phyloP scores from a whole-genome alignment of 2,329 filamentous ascomycete species.

The Aspergillus carbonarius region DNA sequence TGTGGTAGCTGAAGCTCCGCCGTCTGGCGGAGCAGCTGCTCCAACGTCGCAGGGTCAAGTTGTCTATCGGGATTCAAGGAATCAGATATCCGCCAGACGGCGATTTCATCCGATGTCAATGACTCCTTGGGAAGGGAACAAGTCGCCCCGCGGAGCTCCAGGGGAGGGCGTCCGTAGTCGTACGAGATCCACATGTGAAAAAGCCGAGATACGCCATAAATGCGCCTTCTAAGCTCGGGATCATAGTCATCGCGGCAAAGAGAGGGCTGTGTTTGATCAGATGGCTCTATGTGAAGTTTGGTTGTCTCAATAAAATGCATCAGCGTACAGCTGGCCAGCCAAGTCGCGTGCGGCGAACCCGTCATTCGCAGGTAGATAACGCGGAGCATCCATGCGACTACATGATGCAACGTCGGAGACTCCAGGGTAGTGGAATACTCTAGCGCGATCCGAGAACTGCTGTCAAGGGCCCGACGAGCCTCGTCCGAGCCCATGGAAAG shows the following conservation, averaged over 20 bases:
- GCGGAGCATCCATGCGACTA: conserved; percentile 46
- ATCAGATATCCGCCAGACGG: neutral
- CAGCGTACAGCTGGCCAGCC: conserved; percentile 54
- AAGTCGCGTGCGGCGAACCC: conserved; percentile 50
- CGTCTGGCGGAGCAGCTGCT: neutral
- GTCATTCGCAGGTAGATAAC: conserved; percentile 50
- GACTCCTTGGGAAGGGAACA: neutral
- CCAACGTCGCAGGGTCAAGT: neutral
- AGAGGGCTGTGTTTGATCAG: neutral
- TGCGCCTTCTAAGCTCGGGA: conserved; percentile 5
- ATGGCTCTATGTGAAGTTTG: conserved; percentile 9
- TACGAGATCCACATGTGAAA: conserved; percentile 18
- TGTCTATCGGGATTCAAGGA: neutral
- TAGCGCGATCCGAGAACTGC: neutral
- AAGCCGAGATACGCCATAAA: conserved; percentile 13
- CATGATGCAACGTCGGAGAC: conserved; percentile 7
- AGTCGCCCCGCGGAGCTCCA: conserved; percentile 2
- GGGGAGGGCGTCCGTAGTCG: conserved; percentile 9
- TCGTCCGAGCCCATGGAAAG: neutral
- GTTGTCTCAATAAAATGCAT: conserved; percentile 57
- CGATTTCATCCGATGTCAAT: neutral
- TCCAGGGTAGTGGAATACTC: conserved; percentile 9
- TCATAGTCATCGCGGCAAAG: neutral
- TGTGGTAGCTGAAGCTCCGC: neutral
- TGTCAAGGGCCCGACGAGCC: neutral